These are phyloP conservation scores for Pyrenopolyporus hunteri DNA, from an alignment of 495 filamentous ascomycete genomes.

Conservation along the genomic window DNA sequence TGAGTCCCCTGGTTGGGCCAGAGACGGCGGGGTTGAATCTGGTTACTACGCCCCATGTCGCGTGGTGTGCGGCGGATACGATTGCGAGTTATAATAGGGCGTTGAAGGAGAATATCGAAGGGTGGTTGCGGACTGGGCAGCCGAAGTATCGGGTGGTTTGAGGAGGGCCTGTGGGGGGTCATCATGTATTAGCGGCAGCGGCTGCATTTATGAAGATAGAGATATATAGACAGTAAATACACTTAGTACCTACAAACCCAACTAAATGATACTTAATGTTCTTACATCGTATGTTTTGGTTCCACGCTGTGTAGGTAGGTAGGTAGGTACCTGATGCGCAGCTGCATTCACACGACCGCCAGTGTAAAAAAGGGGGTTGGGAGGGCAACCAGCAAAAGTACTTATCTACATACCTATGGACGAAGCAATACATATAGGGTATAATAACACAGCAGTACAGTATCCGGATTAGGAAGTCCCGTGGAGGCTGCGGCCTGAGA, in stretches of 20 bases:
- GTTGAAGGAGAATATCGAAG: constrained; percentile 39
- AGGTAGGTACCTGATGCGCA: too few species aligned
- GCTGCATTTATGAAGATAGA: too few species aligned
- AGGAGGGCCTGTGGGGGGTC: neutral
- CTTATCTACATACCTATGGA: too few species aligned
- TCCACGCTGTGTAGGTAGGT: too few species aligned
- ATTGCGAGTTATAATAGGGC: constrained; percentile 43
- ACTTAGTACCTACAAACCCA: neutral
- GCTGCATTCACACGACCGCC: too few species aligned
- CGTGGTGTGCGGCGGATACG: constrained; percentile 50
- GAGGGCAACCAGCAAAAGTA: neutral
- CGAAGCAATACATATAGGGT: neutral
- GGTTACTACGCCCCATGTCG: constrained; percentile 50
- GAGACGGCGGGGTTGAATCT: constrained; percentile 45
- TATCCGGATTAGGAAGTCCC: neutral
- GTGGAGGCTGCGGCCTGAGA: constrained; percentile 1
- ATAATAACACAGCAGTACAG: neutral
- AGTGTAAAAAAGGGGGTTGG: neutral
- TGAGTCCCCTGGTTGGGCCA: constrained; percentile 26
- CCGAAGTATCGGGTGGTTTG: constrained; percentile 30
- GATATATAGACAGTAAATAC: neutral
- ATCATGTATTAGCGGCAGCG: neutral
- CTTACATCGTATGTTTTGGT: too few species aligned
- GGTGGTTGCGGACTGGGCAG: constrained; percentile 26
- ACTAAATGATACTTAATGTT: too few species aligned